These are phyloP conservation scores for Fusarium penzigii DNA, from an alignment of 2,329 filamentous ascomycete species.

Conservation along the genomic window DNA sequence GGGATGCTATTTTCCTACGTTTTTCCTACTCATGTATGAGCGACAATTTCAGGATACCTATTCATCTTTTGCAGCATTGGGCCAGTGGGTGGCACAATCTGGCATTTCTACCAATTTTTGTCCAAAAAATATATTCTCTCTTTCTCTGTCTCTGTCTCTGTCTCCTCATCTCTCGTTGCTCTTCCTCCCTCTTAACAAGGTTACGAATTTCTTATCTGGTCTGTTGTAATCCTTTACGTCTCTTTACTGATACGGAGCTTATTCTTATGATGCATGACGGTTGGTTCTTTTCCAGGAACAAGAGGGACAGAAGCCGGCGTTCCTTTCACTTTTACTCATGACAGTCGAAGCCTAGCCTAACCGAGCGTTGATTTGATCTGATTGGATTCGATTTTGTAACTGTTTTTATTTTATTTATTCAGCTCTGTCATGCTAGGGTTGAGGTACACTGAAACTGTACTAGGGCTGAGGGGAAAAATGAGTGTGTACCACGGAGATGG, in stretches of 20 bases:
- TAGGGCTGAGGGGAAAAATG: no score
- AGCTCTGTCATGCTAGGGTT: no score
- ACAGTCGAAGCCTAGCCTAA: no score
- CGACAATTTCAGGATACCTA: slow-evolving; percentile 32
- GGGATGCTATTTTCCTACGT: slow-evolving; percentile 19
- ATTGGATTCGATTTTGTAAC: no score
- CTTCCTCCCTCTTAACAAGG: slow-evolving; percentile 6
- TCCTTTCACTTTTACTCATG: no score
- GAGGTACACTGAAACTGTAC: no score
- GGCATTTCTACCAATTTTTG: slow-evolving; percentile 24
- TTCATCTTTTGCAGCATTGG: slow-evolving; percentile 21
- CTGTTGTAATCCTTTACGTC: background rate
- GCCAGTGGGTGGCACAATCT: slow-evolving; percentile 23
- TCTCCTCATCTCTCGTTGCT: background rate
- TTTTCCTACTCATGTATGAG: slow-evolving; percentile 28
- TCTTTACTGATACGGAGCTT: background rate
- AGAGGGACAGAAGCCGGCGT: no score
- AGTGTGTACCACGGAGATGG: no score
- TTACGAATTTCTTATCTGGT: background rate
- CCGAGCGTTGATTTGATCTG: no score
- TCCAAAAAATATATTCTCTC: slow-evolving; percentile 2
- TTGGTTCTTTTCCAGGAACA: background rate
- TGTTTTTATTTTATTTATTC: no score
- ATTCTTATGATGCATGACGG: background rate
- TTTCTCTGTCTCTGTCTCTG: no score